phyloP scores from a whole-genome alignment of 148 eudicot species.

The Heliosperma pusillum region DNA sequence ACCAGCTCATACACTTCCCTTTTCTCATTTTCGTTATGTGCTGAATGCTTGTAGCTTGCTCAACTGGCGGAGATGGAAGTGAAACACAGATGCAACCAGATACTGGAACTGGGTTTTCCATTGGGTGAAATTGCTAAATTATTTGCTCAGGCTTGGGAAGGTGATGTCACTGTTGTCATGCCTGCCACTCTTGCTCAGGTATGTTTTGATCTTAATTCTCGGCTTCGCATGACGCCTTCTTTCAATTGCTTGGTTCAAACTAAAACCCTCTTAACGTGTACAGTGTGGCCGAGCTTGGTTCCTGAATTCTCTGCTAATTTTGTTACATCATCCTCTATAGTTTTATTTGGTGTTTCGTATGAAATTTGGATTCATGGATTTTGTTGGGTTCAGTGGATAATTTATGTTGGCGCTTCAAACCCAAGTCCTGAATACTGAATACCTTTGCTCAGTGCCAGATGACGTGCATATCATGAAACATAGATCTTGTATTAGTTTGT shows the following conservation, averaged over 20 bases:
- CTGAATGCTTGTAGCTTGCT: constrained; percentile 63
- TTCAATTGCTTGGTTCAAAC: not conserved
- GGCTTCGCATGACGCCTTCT: not conserved
- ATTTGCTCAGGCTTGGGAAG: constrained; percentile 99
- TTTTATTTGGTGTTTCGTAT: not conserved
- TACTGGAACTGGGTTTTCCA: constrained; percentile 93
- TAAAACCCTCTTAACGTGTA: not conserved
- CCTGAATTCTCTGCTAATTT: not conserved
- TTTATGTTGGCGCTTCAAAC: too few relatives aligned
- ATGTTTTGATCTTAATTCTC: constrained; percentile 4
- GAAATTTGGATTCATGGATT: not conserved
- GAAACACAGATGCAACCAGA: constrained; percentile 88
- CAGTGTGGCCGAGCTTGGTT: not conserved
- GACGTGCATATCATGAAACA: too few relatives aligned
- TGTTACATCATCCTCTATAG: not conserved
- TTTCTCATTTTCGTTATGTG: too few relatives aligned
- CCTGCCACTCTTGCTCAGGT: constrained; percentile 99
- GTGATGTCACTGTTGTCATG: constrained; percentile 97
- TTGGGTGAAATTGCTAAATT: constrained; percentile 80
- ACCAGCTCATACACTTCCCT: too few relatives aligned
- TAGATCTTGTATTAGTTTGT: not conserved
- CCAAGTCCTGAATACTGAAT: too few relatives aligned
- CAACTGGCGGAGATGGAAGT: constrained; percentile 96
- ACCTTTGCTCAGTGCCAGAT: too few relatives aligned
- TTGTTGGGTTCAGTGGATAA: too few relatives aligned